These are phyloP conservation scores for Turnera subulata DNA, from an alignment of 345 rosid genomes.

Conservation along the genomic window DNA sequence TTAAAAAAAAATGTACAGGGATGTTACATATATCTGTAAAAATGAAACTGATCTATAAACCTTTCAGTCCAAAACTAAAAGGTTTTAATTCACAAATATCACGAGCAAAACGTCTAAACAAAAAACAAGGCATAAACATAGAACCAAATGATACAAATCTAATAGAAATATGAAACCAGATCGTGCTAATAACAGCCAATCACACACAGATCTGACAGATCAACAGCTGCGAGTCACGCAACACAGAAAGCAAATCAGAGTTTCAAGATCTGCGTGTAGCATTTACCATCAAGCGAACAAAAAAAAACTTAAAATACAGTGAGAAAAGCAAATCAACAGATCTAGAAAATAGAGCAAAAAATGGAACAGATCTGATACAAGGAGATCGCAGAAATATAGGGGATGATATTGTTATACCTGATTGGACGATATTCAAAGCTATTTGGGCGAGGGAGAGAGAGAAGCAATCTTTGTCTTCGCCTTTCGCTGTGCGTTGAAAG, in stretches of 20 bases:
- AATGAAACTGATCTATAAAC: background rate
- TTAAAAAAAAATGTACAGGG: background rate
- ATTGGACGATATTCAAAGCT: background rate
- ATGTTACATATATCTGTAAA: too few species aligned
- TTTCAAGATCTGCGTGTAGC: background rate
- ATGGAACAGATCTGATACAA: background rate
- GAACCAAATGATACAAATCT: background rate
- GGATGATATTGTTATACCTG: background rate
- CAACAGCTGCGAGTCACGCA: background rate
- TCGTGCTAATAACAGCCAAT: background rate
- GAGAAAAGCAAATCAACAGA: background rate
- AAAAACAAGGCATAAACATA: background rate
- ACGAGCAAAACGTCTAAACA: background rate
- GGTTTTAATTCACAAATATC: background rate
- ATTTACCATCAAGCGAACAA: background rate
- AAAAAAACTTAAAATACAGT: too few species aligned
- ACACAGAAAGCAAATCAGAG: background rate
- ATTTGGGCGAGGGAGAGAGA: too few species aligned
- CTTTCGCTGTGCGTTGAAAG: constrained; percentile 13
- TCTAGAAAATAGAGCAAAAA: background rate
- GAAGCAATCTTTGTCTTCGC: constrained; percentile 10
- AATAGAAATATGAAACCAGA: background rate
- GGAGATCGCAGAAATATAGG: background rate
- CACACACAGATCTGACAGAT: background rate
- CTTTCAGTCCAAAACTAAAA: background rate